A percentile compares a stretch with the other conserved stretches of the same genome.
These are phyloP conservation scores for Cutaneotrichosporon dermatis DNA, from an alignment of 1,284 basidiomycete species.

Conservation along the genomic window DNA sequence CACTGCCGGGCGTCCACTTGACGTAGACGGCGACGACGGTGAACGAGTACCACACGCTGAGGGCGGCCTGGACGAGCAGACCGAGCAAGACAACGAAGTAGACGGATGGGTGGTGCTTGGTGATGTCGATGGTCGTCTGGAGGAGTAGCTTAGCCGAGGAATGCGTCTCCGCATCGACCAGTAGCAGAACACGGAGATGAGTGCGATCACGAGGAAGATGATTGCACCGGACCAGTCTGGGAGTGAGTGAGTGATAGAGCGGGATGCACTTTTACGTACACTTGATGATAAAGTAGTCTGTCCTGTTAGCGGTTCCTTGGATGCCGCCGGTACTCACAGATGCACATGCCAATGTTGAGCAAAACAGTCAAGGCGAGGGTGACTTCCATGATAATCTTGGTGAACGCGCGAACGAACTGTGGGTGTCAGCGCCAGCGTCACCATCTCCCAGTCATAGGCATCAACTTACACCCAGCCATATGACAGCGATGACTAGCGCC, in stretches of 20 bases:
- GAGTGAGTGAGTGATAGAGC: not conserved
- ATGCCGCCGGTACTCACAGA: slow-evolving; percentile 37
- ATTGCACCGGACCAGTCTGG: slow-evolving; percentile 57
- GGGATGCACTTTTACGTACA: slow-evolving; percentile 38
- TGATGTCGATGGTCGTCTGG: slow-evolving; percentile 70
- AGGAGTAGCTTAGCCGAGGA: slow-evolving; percentile 68
- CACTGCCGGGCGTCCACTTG: slow-evolving; percentile 71
- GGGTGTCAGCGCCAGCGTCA: not conserved
- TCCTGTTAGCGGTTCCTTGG: too few relatives aligned
- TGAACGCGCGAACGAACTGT: slow-evolving; percentile 64
- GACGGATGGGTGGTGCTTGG: slow-evolving; percentile 74
- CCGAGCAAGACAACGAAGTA: slow-evolving; percentile 72
- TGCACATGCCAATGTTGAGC: slow-evolving; percentile 60
- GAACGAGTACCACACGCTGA: slow-evolving; percentile 57
- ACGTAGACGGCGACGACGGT: slow-evolving; percentile 57
- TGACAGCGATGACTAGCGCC: slow-evolving; percentile 55
- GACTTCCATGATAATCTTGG: slow-evolving; percentile 72
- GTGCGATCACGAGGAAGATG: slow-evolving; percentile 63
- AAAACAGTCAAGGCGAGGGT: slow-evolving; percentile 66
- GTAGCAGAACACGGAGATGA: slow-evolving; percentile 73
- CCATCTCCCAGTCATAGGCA: too few relatives aligned
- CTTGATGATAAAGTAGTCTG: slow-evolving; percentile 69
- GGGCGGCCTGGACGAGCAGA: slow-evolving; percentile 63
- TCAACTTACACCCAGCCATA: slow-evolving; percentile 39
- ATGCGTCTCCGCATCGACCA: slow-evolving; percentile 54